Evolutionary conservation across 129 eudicot genomes (phyloP), one percentile per base, ranked within the genome.

Genomic region (Smallanthus sonchifolius): DNA sequence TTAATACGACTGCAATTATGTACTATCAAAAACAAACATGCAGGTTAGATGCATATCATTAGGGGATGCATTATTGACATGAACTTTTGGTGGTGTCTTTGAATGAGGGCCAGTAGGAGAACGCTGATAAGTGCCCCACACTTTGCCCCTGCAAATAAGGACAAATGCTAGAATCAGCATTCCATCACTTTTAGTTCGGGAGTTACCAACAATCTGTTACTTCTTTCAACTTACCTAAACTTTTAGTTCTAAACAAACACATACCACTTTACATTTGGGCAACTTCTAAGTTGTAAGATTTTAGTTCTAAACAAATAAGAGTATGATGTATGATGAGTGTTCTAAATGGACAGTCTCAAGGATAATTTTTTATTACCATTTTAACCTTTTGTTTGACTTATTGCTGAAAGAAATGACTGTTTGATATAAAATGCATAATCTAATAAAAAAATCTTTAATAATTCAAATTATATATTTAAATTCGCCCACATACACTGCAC

Each of bases 111-210:
- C 82, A 73, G 81, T 76, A 70, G 99, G 97, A 65, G 97, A 90
- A 54, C 93, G 91, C 55, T 84, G 91, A 79, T 94, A 77, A 39
- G 92, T 64, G 19, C 92, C 74, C 99, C 97, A 81, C 77, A 94
- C 86, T 91, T 94, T 68, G 99, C 87, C 77, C 99, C 99, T 94
- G 90, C 62, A 35, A 76, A 43, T 61, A 60, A 45, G 72, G 65
- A 78, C 42, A 75, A 86, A 66, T 70, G 82, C 80, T 69, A 79
- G 60, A 61, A 81, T 90, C 84, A 90, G 77, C 77, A 77, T 73
- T 75, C 57, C 65, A 19, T 72, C 72, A 71, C 74, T 59, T 69
- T 48, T 68, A 49, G 79, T 43, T 32, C 16, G 57, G 70, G 74
- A 65, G 45, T 36, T 40, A 71, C 52, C 73, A 20, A 49, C 16